Base-by-base conservation (phyloP, 2,329 filamentous ascomycete genomes). In the Myriosclerotinia scirpicola region DNA sequence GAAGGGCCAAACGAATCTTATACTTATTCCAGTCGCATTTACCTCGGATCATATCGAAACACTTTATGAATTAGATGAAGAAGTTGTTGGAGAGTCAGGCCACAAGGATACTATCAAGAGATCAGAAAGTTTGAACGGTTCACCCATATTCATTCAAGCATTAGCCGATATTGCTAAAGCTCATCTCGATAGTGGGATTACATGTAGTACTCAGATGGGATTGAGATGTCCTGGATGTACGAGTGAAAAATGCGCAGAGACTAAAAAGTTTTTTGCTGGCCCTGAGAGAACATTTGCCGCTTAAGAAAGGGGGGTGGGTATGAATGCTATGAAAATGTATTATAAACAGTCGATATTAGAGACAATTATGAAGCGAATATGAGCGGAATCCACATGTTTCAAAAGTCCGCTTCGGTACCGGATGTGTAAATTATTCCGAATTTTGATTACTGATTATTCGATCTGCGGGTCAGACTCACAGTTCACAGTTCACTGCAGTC, bases 11-110 rank as follows among this genome's bases (percentile, higher is more conserved):
- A 96, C 89, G 65, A 93, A 99, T 76, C 83, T 99, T 65, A 83
- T 97, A 1, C 83, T 99, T 8, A 92, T 99, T 66, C 95, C 95
- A 0, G 96, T 99, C 71, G 95, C 95, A 7, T 99, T 99, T 77
- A 99, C 95, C 0, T 96, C 92, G n/a, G 95, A 99, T 75, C 95
- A 99, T 77, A 99, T 99, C 72, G 95, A 99, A 80, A 99, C 95
- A 0, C 82, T 99, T 0, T 98, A 90, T 77, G 95, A 99, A 78
- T 82, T 99, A 63, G 95, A 99, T 77, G 84, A 92, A 73, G 95
- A 99, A 79, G 92, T 99, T 50, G 98, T 99, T 75, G 90, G 92
- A 67, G 93, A 96, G 78, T 92, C 86, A 0, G 88, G 90, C 17
- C 86, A 91, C 74, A 80, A 86, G 0, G 92, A 93, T 42, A 90